Evolutionary conservation across 768 basidiomycete species (phyloP).

Genomic region (Suillus bovinus): DNA sequence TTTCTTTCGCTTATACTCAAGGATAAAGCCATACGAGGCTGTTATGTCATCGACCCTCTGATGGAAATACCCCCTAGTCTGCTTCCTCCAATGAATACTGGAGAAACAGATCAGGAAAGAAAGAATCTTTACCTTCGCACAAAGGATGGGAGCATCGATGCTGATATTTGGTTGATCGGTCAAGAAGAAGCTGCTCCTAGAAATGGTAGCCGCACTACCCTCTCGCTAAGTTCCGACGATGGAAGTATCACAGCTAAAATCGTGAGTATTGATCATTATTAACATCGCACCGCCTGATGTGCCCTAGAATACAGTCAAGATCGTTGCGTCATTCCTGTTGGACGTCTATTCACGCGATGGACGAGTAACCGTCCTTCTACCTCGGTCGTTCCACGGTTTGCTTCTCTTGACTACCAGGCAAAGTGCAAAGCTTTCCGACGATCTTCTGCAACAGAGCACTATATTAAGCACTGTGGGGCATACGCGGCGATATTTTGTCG

Average conservation of each 20-base stretch:
- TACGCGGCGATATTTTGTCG: slow-evolving; percentile 42
- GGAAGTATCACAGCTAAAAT: slow-evolving; percentile 14
- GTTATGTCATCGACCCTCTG: slow-evolving; percentile 18
- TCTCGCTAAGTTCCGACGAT: slow-evolving; percentile 12
- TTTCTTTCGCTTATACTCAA: slow-evolving; percentile 11
- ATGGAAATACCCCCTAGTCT: slow-evolving; percentile 16
- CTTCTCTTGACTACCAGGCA: slow-evolving; percentile 34
- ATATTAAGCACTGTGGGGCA: slow-evolving; percentile 34
- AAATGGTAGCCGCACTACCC: slow-evolving; percentile 7
- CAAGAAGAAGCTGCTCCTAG: neutral
- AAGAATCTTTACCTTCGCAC: slow-evolving; percentile 17
- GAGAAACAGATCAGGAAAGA: slow-evolving; percentile 9
- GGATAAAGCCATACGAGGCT: slow-evolving; percentile 14
- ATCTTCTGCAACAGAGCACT: slow-evolving; percentile 30
- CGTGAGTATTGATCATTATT: slow-evolving; percentile 8
- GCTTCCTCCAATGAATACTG: slow-evolving; percentile 14
- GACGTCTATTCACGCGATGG: slow-evolving; percentile 27
- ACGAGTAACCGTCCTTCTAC: slow-evolving; percentile 37
- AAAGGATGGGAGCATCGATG: slow-evolving; percentile 17
- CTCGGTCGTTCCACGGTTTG: slow-evolving; percentile 42
- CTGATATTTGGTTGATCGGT: slow-evolving; percentile 30
- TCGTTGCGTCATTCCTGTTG: slow-evolving; percentile 13
- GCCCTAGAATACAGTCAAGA: slow-evolving; percentile 18
- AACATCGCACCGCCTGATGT: neutral
- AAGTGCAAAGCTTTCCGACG: slow-evolving; percentile 34